Evolutionary conservation across 2,329 filamentous ascomycete species (phyloP), one percentile per base, ranked within the genome.

Genomic region (Botrytis cinerea): DNA sequence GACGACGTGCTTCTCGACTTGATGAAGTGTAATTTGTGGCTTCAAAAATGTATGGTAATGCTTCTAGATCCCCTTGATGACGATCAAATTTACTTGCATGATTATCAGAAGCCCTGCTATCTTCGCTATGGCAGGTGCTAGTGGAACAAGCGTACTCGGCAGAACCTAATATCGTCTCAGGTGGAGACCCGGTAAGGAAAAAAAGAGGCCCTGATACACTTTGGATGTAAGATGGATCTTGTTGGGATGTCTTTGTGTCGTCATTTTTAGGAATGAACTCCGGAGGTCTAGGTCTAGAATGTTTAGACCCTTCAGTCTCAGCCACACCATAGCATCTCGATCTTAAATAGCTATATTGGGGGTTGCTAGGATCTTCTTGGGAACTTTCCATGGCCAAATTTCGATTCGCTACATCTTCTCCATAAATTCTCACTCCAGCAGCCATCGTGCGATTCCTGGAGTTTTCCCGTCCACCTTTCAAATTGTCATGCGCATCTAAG

Each of bases 351-450:
- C 75, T 75, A 68, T 75, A 76, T 48, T 77, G 70, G 2, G 74
- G 74, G 0, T 73, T 74, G 59, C 72, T 75, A 28, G 76, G 70
- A 74, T 76, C 75, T 28, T 75, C 32, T 32, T 20, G n/a, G 46
- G 64, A 54, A 12, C 51, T 48, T 14, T n/a, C 32, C 32, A 32
- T 40, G 4, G 68, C 73, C 46, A 80, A 76, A 75, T 91, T 91
- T 48, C 90, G 84, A 75, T 90, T 88, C 2, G 88, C 89, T 2
- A 91, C 88, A 78, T 91, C 89, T 78, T 92, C 90, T n/a, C 87
- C 89, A 76, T 89, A 90, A 68, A 87, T 85, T 61, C 84, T 83
- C 0, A 83, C 82, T 1, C 88, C 88, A 0, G 86, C 79, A 1
- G 88, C 87, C 72, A 84, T 80, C 4, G 89, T 77, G 25, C 87